Conservation (phyloP, 2,329 filamentous ascomycete genomes). For the Dryadomyces quercivorus region DNA sequence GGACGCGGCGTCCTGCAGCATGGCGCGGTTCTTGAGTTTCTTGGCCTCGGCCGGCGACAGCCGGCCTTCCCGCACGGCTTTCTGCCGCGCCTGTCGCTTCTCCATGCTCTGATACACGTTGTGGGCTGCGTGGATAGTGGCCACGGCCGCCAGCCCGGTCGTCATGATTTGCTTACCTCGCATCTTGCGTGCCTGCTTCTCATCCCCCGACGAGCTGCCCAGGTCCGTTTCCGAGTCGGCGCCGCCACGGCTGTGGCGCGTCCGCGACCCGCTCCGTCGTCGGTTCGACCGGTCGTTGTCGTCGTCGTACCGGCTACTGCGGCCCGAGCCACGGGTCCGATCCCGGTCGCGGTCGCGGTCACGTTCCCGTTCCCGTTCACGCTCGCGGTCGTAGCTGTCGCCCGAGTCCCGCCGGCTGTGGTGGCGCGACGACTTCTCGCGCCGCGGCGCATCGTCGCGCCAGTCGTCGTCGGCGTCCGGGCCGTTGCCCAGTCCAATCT, state of each 20-base stretch:
- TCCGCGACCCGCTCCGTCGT: conserved; percentile 26
- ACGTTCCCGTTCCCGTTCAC: conserved; percentile 26
- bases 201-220: conserved; percentile 45
- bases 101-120: conserved; percentile 47
- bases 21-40: conserved; percentile 43
- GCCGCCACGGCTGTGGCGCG: conserved; percentile 19
- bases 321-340: conserved; percentile 20
- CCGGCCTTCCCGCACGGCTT: conserved; percentile 40
- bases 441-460: conserved; percentile 21
- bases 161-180: conserved; percentile 50
- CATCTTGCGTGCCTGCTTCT: conserved; percentile 41
- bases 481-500: conserved; percentile 44
- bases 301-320: conserved; percentile 30
- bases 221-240: conserved; percentile 40
- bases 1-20: conserved; percentile 46
- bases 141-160: conserved; percentile 42
- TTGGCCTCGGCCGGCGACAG: conserved; percentile 37
- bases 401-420: conserved; percentile 19
- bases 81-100: conserved; percentile 39
- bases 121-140: conserved; percentile 48
- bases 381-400: conserved; percentile 28
- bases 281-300: conserved; percentile 27
- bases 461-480: conserved; percentile 25
- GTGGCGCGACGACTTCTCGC: conserved; percentile 13
- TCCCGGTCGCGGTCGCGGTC: conserved; percentile 18